A percentile compares a stretch with the other conserved stretches of the same genome.
These are phyloP conservation scores for Waltergamsia citrina DNA, from an alignment of 2,329 filamentous ascomycete genomes.

Conservation along the genomic window DNA sequence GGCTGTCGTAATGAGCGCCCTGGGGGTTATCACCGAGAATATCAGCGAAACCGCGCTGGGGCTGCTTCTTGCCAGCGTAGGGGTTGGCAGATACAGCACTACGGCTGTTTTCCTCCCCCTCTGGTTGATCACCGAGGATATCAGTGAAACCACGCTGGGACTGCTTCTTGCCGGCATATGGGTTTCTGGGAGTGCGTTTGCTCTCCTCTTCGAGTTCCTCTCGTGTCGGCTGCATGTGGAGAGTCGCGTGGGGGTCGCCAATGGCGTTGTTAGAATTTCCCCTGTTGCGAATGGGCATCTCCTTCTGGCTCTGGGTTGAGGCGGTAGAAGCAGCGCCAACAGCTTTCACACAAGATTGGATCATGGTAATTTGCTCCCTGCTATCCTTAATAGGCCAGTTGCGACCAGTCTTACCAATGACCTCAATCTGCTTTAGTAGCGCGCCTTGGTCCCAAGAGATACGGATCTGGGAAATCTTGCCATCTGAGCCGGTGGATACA, in stretches of 20 bases:
- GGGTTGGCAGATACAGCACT: constrained; percentile 44
- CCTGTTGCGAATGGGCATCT: constrained; percentile 33
- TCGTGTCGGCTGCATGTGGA: constrained; percentile 61
- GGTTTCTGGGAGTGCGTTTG: no score
- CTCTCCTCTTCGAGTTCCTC: no score
- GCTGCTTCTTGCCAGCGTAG: constrained; percentile 49
- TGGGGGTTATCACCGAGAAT: constrained; percentile 49
- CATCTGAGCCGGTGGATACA: constrained; percentile 67
- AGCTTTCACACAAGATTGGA: constrained; percentile 49
- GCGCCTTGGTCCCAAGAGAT: constrained; percentile 93
- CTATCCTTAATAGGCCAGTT: constrained; percentile 94
- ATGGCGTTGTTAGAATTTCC: constrained; percentile 43
- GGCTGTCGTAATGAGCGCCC: constrained; percentile 28
- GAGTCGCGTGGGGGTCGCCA: constrained; percentile 59
- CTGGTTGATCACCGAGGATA: constrained; percentile 48
- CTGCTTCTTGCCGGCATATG: constrained; percentile 45
- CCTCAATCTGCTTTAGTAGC: constrained; percentile 84
- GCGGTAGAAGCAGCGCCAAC: constrained; percentile 8
- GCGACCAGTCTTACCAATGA: constrained; percentile 81
- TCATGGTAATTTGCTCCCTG: constrained; percentile 72
- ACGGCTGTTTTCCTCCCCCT: constrained; percentile 36
- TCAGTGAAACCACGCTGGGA: constrained; percentile 66
- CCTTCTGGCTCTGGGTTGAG: constrained; percentile 21
- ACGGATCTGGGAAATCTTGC: constrained; percentile 79
- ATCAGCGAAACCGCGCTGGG: constrained; percentile 63